phyloP scores from a whole-genome alignment of 192 early-diverging fungal genomes.

The Entomortierella parvispora region DNA sequence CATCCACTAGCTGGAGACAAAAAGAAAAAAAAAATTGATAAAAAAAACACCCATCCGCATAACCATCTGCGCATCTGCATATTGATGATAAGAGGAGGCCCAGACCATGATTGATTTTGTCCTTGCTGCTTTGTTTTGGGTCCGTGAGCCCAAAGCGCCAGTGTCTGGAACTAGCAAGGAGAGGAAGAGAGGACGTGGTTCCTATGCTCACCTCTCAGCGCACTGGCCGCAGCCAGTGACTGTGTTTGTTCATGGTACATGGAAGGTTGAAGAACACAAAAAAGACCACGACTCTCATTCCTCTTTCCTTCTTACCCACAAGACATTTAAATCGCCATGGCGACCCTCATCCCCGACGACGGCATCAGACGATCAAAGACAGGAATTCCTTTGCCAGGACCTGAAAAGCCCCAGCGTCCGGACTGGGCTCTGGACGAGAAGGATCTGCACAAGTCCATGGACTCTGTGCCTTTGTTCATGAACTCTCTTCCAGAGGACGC shows the following conservation, averaged over 20 bases:
- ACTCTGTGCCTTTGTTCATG: constrained; percentile 97
- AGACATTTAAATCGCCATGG: not conserved
- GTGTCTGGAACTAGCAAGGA: too few relatives aligned
- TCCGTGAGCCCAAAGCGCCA: too few relatives aligned
- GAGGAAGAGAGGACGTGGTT: too few relatives aligned
- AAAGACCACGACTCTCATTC: not conserved
- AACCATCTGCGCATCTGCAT: not conserved
- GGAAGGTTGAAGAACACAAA: not conserved
- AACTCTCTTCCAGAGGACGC: constrained; percentile 71
- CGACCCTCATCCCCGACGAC: constrained; percentile 30
- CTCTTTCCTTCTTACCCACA: not conserved
- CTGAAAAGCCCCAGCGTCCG: constrained; percentile 33
- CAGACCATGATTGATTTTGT: not conserved
- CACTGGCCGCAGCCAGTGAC: too few relatives aligned
- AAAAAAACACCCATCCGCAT: constrained; percentile 1
- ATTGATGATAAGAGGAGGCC: not conserved
- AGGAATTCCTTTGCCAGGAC: constrained; percentile 51
- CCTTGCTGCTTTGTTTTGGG: too few relatives aligned
- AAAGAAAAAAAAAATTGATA: too few relatives aligned
- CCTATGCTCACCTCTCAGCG: too few relatives aligned
- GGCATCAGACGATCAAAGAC: constrained; percentile 37
- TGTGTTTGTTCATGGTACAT: too few relatives aligned
- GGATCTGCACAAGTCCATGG: constrained; percentile 67
- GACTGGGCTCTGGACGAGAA: constrained; percentile 58
- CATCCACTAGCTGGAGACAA: constrained; percentile 27